These are phyloP conservation scores for Hyaloscypha variabilis DNA, from an alignment of 495 filamentous ascomycete genomes.

Conservation along the genomic window DNA sequence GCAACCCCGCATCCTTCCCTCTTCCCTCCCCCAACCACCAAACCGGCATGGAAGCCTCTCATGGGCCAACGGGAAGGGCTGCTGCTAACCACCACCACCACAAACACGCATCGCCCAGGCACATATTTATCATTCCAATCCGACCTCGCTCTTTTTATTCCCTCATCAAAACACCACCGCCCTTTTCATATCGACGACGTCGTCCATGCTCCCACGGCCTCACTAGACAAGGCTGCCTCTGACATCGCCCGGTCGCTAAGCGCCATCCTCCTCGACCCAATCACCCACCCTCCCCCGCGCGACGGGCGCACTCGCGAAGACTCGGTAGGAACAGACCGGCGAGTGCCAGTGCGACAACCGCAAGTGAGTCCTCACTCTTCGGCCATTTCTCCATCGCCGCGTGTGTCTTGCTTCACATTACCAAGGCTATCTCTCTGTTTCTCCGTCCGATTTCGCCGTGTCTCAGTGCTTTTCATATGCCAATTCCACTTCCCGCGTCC, in stretches of 20 bases:
- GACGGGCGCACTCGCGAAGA: neutral
- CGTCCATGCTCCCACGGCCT: conserved; percentile 8
- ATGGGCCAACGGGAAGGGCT: neutral
- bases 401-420: conserved; percentile 12
- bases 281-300: neutral
- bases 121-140: neutral
- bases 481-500: neutral
- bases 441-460: conserved; percentile 5
- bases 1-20: conserved; percentile 7
- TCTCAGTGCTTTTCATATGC: neutral
- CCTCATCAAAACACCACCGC: conserved; percentile 1
- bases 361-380: conserved; percentile 6
- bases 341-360: conserved; percentile 4
- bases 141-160: neutral
- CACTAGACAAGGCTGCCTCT: conserved; percentile 22
- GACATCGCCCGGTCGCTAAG: neutral
- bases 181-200: neutral
- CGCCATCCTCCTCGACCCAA: neutral
- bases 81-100: neutral
- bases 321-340: conserved; percentile 1
- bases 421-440: conserved; percentile 18
- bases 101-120: neutral
- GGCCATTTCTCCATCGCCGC: conserved; percentile 7
- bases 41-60: neutral
- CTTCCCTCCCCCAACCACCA: neutral